Base-by-base conservation (phyloP, 148 eudicot genomes). In the Heliosperma pusillum region DNA sequence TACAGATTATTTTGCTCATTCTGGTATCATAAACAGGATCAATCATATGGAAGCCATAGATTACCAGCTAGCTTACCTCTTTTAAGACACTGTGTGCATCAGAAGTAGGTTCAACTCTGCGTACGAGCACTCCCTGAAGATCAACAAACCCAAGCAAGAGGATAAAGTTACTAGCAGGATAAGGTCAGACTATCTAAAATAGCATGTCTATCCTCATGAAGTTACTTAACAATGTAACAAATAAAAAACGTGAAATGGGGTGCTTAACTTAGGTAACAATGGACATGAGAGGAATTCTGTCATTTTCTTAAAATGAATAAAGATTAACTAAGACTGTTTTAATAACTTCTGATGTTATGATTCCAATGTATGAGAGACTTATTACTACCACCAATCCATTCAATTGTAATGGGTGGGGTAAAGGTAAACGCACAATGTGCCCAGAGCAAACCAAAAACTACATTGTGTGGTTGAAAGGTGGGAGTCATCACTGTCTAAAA, bases 51-150 rank as follows among this genome's bases (percentile, higher is more conserved):
- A 19, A 27, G 63, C 21, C 61, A 56, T 27, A 1, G 66, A 1
- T 7, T 45, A 47, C 62, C 67, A 69, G 70, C 29, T 52, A 85
- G 45, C 66, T 69, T 89, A 94, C 98, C 97, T 88, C 91, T 84
- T 87, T 94, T 82, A 94, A 78, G 80, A 86, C 87, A 80, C 85
- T 82, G 74, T 82, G 76, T 53, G 96, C 97, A 84, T 89, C 90
- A 60, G 97, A 86, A 77, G 98, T 94, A 73, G 93, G 93, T 83
- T 94, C 98, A 74, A 91, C 89, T 84, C 89, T 88, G 64, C 97
- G 93, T 70, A 94, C 91, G 30, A 94, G 93, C 55, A 94, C 93
- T 65, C 97, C 98, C 98, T 93, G 98, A 80, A 79, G 77, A 74
- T 63, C 71, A 47, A 42, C 21, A 59, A 70, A 50, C 60, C 56